Conservation (phyloP, 805 yeast species). For the Nakazawaea pomicola region DNA sequence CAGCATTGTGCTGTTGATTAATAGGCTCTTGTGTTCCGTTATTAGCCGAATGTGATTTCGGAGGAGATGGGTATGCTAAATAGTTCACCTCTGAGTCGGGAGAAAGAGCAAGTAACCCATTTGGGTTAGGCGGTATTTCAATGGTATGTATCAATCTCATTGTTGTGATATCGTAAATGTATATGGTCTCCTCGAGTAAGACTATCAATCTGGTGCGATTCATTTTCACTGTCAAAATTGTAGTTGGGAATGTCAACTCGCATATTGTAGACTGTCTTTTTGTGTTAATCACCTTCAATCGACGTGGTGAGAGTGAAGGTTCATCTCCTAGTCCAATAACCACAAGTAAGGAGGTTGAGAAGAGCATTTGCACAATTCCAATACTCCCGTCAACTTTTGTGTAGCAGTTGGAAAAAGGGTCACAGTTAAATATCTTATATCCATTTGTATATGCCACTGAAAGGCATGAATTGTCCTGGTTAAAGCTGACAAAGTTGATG, state of each 20-base stretch:
- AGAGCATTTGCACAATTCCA: slow-evolving; percentile 87
- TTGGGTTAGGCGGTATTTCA: slow-evolving; percentile 55
- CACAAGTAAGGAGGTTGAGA: slow-evolving; percentile 80
- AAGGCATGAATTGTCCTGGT: slow-evolving; percentile 81
- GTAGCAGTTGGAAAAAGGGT: slow-evolving; percentile 73
- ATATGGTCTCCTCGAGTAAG: slow-evolving; percentile 78
- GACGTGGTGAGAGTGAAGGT: slow-evolving; percentile 71
- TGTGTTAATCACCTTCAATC: slow-evolving; percentile 78
- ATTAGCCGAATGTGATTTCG: slow-evolving; percentile 32
- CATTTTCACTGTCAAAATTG: slow-evolving; percentile 69
- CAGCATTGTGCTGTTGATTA: slow-evolving; percentile 8
- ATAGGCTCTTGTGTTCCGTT: not conserved
- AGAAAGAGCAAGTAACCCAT: slow-evolving; percentile 61
- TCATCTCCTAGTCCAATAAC: slow-evolving; percentile 80
- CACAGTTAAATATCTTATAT: slow-evolving; percentile 77
- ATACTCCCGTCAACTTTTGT: slow-evolving; percentile 50
- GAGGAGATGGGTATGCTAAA: slow-evolving; percentile 75
- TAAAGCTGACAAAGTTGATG: slow-evolving; percentile 60
- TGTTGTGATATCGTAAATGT: slow-evolving; percentile 85
- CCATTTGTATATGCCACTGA: slow-evolving; percentile 66
- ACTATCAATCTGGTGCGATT: slow-evolving; percentile 82
- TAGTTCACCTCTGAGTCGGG: slow-evolving; percentile 45
- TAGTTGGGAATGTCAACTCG: slow-evolving; percentile 83
- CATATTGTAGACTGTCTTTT: slow-evolving; percentile 68
- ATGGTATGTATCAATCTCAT: slow-evolving; percentile 77